Evolutionary conservation across 2,329 filamentous ascomycete species (phyloP).

Genomic region (Aspergillus jensenii): DNA sequence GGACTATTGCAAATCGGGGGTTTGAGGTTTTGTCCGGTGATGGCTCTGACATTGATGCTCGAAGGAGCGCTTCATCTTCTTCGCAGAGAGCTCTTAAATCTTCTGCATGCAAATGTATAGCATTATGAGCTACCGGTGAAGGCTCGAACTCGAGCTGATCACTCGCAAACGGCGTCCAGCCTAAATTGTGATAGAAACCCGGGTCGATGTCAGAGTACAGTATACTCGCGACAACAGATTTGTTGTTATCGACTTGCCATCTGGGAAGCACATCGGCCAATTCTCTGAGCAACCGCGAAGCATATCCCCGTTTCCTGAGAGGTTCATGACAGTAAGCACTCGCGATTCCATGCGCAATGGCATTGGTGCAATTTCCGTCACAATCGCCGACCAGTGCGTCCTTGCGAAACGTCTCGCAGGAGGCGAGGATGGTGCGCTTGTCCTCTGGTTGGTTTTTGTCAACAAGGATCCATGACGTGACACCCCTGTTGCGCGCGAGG

Average conservation of each 20-base stretch:
- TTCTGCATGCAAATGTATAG: background rate
- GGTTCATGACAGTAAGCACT: conserved; percentile 23
- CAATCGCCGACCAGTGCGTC: conserved; percentile 49
- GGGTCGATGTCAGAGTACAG: conserved; percentile 27
- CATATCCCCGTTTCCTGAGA: conserved; percentile 22
- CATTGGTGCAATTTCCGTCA: conserved; percentile 31
- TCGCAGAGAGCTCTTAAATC: background rate
- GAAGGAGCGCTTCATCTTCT: background rate
- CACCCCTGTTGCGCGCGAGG: conserved; percentile 58
- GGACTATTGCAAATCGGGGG: conserved; percentile 17
- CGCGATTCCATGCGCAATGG: conserved; percentile 23
- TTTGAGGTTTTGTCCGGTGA: background rate
- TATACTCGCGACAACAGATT: conserved; percentile 18
- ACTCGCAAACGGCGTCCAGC: conserved; percentile 21
- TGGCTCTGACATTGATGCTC: background rate
- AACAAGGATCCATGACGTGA: conserved; percentile 66
- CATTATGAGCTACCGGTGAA: background rate
- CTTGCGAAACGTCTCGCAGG: conserved; percentile 65
- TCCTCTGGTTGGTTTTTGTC: conserved; percentile 40
- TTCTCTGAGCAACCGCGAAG: conserved; percentile 22
- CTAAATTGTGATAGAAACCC: conserved; percentile 19
- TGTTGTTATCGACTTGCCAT: conserved; percentile 14
- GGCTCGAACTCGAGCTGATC: conserved; percentile 19
- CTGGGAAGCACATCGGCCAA: conserved; percentile 14
- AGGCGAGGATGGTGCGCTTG: conserved; percentile 58